Base-by-base conservation (phyloP, 1,139 yeast species). In the Taphrina populina region DNA sequence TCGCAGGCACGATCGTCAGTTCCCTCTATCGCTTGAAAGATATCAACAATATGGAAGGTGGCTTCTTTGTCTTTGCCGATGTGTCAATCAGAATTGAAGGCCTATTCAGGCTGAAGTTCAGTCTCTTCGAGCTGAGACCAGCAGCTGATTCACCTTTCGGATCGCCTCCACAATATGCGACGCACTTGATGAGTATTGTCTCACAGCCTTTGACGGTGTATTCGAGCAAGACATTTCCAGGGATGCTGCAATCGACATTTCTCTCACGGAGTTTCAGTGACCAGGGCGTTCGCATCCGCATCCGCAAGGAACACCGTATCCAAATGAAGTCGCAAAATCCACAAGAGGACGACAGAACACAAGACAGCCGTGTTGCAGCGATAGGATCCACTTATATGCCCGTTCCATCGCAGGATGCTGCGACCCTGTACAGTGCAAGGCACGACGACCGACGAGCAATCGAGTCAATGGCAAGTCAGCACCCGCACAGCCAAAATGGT, bases 161-260 rank as follows among this genome's bases (percentile, higher is more conserved):
- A n/a, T 26, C 26, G 8, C 29, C 51, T 7, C 26, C 37, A 11
- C 39, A 27, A 17, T 47, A 47, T 20, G 51, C 34, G 15, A 19
- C 27, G 5, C 40, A 47, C 21, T 20, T 54, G 21, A 65, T 65
- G 3, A 64, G 62, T 45, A 60, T 62, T 17, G 54, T 60, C 40
- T 64, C 70, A 4, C 61, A 64, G 30, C 61, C 66, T 26, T 62
- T 70, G 47, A 65, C 67, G 4, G 73, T 70, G 19, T 70, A 67
- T 62, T 64, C 71, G 4, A 70, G 71, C 27, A 70, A 70, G 57
- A 64, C 66, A 37, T 70, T 70, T 58, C 73, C 72, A 10, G 73
- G 73, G 3, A 63, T 70, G 44, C 4, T 30, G 17, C 33, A 23
- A 3, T 39, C 49, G 8, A 44, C 57, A 4, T 34, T 26, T 24